Conservation (phyloP, 2,329 filamentous ascomycete species). For the Penicillium sp. region DNA sequence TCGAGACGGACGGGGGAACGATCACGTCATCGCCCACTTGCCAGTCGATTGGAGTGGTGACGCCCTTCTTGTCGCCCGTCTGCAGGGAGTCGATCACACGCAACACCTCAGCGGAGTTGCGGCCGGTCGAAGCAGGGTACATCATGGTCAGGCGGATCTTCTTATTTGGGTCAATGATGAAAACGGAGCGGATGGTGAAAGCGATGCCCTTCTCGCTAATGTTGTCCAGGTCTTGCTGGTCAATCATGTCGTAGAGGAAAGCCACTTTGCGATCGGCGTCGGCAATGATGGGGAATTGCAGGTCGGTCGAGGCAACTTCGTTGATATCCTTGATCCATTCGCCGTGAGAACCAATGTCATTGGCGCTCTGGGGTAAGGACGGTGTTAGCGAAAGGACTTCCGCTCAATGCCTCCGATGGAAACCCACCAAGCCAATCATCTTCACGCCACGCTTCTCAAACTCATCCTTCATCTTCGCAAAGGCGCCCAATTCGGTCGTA, state of each 20-base stretch:
- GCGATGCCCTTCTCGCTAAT: constrained; percentile 77
- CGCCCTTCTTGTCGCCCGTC: constrained; percentile 82
- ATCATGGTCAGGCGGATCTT: constrained; percentile 89
- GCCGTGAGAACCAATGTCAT: constrained; percentile 43
- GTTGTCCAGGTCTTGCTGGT: constrained; percentile 80
- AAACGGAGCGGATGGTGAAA: constrained; percentile 93
- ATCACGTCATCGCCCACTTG: constrained; percentile 87
- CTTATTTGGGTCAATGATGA: constrained; percentile 93
- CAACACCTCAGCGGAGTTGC: constrained; percentile 77
- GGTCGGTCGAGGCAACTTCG: constrained; percentile 70
- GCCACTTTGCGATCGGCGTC: constrained; percentile 78
- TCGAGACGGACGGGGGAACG: constrained; percentile 78
- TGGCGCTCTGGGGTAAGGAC: constrained; percentile 57
- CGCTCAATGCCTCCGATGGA: neutral
- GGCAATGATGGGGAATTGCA: constrained; percentile 77
- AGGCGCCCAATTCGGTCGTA: constrained; percentile 92
- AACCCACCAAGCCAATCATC: constrained; percentile 73
- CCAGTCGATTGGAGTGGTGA: constrained; percentile 93
- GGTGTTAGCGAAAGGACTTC: neutral
- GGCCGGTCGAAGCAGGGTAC: constrained; percentile 88
- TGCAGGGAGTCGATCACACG: constrained; percentile 78
- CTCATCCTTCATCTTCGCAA: constrained; percentile 84
- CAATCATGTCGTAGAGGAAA: constrained; percentile 78
- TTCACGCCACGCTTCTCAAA: constrained; percentile 85
- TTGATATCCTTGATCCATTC: constrained; percentile 63